Evolutionary conservation across 129 eudicot genomes (phyloP).

Genomic region (Lactuca sativa): DNA sequence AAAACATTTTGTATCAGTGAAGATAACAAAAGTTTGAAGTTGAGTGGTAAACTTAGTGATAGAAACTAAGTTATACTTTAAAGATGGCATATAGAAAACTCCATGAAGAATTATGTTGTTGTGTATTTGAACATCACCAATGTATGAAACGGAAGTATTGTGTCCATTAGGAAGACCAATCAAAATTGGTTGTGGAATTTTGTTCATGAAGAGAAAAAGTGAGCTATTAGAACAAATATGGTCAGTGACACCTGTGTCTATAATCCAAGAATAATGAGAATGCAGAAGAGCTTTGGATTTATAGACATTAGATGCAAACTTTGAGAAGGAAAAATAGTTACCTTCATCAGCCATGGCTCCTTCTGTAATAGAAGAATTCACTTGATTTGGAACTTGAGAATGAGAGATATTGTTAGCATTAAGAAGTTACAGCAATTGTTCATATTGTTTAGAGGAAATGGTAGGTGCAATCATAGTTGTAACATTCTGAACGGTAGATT

Average conservation of each 20-base stretch:
- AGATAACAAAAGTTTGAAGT: background rate
- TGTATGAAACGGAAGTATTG: background rate
- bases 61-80: background rate
- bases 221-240: background rate
- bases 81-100: no score
- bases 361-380: no score
- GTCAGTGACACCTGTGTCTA: background rate
- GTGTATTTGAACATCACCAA: background rate
- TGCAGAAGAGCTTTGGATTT: no score
- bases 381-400: no score
- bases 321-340: no score
- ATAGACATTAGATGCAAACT: no score
- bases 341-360: no score
- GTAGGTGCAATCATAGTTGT: no score
- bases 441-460: no score
- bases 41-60: background rate
- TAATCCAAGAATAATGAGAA: background rate
- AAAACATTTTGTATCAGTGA: background rate
- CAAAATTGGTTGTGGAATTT: background rate
- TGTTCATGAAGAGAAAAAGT: background rate
- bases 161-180: background rate
- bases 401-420: no score
- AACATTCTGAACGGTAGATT: no score
- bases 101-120: background rate
- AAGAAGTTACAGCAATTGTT: no score